A percentile compares a stretch with the other conserved stretches of the same genome.
Evolutionary conservation across 352 stramenopile species (phyloP).

Genomic region (Globisporangium abappressorium): DNA sequence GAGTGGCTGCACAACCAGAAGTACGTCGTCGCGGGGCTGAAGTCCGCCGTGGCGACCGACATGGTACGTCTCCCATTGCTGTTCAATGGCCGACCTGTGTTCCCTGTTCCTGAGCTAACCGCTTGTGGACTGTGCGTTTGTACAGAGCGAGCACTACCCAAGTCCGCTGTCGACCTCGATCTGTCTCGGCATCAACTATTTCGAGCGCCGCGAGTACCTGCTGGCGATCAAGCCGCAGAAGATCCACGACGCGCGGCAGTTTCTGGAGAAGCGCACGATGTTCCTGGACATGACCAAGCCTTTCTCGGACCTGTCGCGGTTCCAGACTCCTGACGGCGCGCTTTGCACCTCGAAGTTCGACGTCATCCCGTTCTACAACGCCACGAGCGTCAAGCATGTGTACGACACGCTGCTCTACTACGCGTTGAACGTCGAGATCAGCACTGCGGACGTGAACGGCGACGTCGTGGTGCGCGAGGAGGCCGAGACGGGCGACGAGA

Average conservation of each 20-base stretch:
- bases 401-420: constrained; percentile 12
- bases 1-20: constrained; percentile 8
- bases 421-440: constrained; percentile 14
- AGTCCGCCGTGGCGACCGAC: constrained; percentile 1
- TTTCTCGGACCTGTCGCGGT: constrained; percentile 27
- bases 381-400: constrained; percentile 13
- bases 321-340: constrained; percentile 3
- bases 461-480: constrained; percentile 15
- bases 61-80: background rate
- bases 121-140: too few species aligned
- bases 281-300: constrained; percentile 17
- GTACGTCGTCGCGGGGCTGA: background rate
- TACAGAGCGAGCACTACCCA: constrained; percentile 1
- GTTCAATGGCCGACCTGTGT: too few species aligned
- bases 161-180: background rate
- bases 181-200: background rate
- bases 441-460: constrained; percentile 9
- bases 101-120: too few species aligned
- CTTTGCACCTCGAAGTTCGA: constrained; percentile 26
- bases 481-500: background rate
- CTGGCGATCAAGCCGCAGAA: constrained; percentile 1
- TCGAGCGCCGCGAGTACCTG: background rate
- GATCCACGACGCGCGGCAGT: constrained; percentile 12
- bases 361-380: constrained; percentile 14
- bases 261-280: constrained; percentile 24